These are phyloP conservation scores for Thermoascus crustaceus DNA, from an alignment of 2,329 filamentous ascomycete species.

Conservation along the genomic window DNA sequence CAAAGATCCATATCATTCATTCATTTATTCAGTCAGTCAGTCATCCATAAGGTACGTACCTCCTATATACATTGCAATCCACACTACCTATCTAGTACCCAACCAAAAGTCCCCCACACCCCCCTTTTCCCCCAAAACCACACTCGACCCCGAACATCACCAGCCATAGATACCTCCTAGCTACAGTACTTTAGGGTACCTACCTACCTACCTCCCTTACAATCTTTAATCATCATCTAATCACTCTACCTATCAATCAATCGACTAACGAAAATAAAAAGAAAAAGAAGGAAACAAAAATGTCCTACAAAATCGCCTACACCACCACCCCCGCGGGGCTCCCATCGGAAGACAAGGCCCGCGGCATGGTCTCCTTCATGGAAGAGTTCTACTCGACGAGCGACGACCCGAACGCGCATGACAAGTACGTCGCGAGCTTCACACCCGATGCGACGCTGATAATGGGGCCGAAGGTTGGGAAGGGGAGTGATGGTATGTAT, in stretches of 20 bases:
- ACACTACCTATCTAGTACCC: too few relatives aligned
- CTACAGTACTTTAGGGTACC: too few relatives aligned
- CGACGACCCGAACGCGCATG: conserved; percentile 27
- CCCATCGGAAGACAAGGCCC: conserved; percentile 9
- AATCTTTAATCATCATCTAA: background rate
- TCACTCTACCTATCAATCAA: conserved; percentile 5
- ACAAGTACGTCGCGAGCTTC: conserved; percentile 27
- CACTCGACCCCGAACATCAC: too few relatives aligned
- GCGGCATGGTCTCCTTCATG: conserved; percentile 24
- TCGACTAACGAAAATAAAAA: background rate
- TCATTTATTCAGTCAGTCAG: too few relatives aligned
- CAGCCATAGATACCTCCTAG: too few relatives aligned
- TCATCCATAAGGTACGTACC: too few relatives aligned
- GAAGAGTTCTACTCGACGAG: conserved; percentile 30
- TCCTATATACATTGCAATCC: too few relatives aligned
- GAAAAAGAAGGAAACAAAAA: conserved; percentile 9
- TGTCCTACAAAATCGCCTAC: conserved; percentile 27
- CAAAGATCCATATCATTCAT: too few relatives aligned
- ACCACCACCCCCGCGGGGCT: conserved; percentile 18
- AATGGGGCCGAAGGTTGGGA: conserved; percentile 29
- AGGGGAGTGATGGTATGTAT: conserved; percentile 22
- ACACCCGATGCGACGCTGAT: conserved; percentile 29
- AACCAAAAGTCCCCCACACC: too few relatives aligned
- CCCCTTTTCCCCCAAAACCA: too few relatives aligned
- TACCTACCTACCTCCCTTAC: background rate